Evolutionary conservation across 2,329 filamentous ascomycete species (phyloP).

Genomic region (Colletotrichum siamense): DNA sequence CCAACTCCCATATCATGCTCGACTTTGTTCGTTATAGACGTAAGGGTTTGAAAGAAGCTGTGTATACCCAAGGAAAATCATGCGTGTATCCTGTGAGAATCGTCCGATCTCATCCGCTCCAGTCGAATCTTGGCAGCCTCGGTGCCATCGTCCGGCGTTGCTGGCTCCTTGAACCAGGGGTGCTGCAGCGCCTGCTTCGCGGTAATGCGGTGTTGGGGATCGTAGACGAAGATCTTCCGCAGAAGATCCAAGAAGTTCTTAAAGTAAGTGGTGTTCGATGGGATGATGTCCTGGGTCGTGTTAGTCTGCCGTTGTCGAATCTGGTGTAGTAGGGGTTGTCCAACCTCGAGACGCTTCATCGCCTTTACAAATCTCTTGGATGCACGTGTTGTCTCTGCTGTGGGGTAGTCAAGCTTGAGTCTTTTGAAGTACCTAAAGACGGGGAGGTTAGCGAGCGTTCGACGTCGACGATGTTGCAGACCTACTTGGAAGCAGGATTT

Average conservation of each 20-base stretch:
- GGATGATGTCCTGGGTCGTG: conserved; percentile 65
- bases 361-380: conserved; percentile 72
- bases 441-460: not conserved
- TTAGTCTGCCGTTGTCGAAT: conserved; percentile 20
- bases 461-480: not conserved
- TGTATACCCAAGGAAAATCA: conserved; percentile 13
- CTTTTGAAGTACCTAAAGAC: conserved; percentile 68
- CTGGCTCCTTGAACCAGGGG: conserved; percentile 70
- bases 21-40: conserved; percentile 24
- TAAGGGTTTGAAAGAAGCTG: conserved; percentile 15
- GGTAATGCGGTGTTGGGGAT: conserved; percentile 68
- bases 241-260: conserved; percentile 69
- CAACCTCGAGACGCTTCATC: conserved; percentile 72
- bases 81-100: conserved; percentile 31
- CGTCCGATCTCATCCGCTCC: conserved; percentile 53
- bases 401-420: conserved; percentile 69
- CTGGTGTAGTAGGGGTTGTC: conserved; percentile 27
- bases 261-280: conserved; percentile 62
- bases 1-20: conserved; percentile 25
- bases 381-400: conserved; percentile 66
- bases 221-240: conserved; percentile 72
- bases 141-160: conserved; percentile 69
- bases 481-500: conserved; percentile 70
- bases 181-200: conserved; percentile 71
- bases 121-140: conserved; percentile 69